Percentiles rank a stretch among this genome's conserved stretches.
These are phyloP conservation scores for Chaetomium sp. DNA, from an alignment of 2,329 filamentous ascomycete genomes.

Conservation along the genomic window DNA sequence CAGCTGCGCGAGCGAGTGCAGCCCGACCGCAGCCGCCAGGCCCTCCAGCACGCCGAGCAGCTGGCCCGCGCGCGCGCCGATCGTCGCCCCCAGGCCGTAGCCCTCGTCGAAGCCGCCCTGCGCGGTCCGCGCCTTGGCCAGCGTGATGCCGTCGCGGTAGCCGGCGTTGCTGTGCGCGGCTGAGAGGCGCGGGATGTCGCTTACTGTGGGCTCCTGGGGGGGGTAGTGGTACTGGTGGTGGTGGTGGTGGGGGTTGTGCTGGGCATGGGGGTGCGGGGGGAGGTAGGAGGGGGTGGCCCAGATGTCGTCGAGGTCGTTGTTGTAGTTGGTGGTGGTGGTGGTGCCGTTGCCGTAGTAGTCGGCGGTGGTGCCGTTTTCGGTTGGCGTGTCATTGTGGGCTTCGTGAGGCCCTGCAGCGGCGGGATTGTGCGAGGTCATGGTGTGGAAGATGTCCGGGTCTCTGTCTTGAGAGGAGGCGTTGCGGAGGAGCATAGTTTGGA, in stretches of 20 bases:
- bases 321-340: slow-evolving; percentile 7
- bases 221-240: slow-evolving; percentile 10
- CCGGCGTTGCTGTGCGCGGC: slow-evolving; percentile 80
- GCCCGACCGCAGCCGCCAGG: slow-evolving; percentile 52
- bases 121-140: slow-evolving; percentile 73
- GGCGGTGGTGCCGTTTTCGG: slow-evolving; percentile 16
- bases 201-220: slow-evolving; percentile 44
- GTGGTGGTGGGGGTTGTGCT: slow-evolving; percentile 5
- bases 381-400: slow-evolving; percentile 5
- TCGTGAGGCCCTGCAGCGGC: not conserved
- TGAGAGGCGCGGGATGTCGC: slow-evolving; percentile 73
- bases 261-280: slow-evolving; percentile 13
- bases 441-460: slow-evolving; percentile 33
- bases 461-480: slow-evolving; percentile 23
- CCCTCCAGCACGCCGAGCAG: slow-evolving; percentile 79
- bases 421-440: slow-evolving; percentile 30
- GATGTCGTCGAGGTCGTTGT: slow-evolving; percentile 31
- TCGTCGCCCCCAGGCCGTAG: slow-evolving; percentile 77
- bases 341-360: not conserved
- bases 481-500: slow-evolving; percentile 32
- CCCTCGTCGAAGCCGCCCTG: slow-evolving; percentile 92
- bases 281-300: slow-evolving; percentile 25
- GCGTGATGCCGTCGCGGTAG: slow-evolving; percentile 83
- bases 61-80: slow-evolving; percentile 74
- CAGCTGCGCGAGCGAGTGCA: slow-evolving; percentile 18